Percentiles rank a stretch among this genome's conserved stretches.
Evolutionary conservation across 1,139 yeast genomes (phyloP).

Genomic region (Kluyveromyces sp.): DNA sequence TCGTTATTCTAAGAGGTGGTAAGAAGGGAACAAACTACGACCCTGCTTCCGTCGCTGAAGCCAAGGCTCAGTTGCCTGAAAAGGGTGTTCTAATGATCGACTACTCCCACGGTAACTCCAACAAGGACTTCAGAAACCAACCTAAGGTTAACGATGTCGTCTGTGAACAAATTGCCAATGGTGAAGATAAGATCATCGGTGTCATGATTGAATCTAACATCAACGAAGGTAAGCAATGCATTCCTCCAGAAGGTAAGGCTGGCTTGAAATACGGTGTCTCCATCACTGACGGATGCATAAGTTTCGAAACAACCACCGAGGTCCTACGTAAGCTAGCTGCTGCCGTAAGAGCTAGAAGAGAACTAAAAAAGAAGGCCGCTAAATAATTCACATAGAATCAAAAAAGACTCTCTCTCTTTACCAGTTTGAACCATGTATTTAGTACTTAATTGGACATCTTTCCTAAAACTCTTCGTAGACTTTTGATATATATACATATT

Average conservation of each 20-base stretch:
- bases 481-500: too few relatives aligned
- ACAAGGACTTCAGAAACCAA: constrained; percentile 89
- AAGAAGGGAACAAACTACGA: constrained; percentile 90
- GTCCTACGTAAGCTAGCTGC: constrained; percentile 73
- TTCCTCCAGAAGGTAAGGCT: constrained; percentile 65
- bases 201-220: constrained; percentile 95
- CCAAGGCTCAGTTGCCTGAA: constrained; percentile 52
- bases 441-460: background rate
- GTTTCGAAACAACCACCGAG: constrained; percentile 79
- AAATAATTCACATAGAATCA: background rate
- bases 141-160: constrained; percentile 78
- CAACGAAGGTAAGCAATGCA: constrained; percentile 84
- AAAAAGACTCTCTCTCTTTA: background rate
- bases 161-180: constrained; percentile 71
- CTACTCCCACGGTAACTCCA: constrained; percentile 95
- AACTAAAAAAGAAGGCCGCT: constrained; percentile 19
- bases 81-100: constrained; percentile 75
- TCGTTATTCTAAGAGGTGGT: constrained; percentile 92
- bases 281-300: constrained; percentile 93
- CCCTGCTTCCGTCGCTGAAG: constrained; percentile 64
- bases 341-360: constrained; percentile 79
- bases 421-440: background rate
- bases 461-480: too few relatives aligned
- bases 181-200: constrained; percentile 77
- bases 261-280: constrained; percentile 90